phyloP scores from a whole-genome alignment of 176 grass and related monocot genomes.

The Canna indica region DNA sequence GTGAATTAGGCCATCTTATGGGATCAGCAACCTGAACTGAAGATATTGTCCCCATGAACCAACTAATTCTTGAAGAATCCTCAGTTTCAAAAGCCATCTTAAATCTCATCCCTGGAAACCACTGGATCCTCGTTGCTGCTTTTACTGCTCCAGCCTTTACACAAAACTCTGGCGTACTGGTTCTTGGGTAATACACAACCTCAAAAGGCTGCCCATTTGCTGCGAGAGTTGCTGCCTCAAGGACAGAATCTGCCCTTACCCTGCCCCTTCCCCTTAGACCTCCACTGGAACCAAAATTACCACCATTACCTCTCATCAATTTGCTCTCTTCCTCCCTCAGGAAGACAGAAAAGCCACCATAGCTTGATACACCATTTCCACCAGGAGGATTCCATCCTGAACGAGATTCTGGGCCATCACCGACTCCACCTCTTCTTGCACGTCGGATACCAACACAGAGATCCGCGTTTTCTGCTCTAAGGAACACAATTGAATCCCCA shows the following conservation, averaged over 20 bases:
- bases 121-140: constrained; percentile 48
- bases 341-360: constrained; percentile 22
- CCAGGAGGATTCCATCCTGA: constrained; percentile 2
- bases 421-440: constrained; percentile 42
- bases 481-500: constrained; percentile 86
- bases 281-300: not conserved
- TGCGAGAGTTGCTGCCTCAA: constrained; percentile 40
- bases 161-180: constrained; percentile 59
- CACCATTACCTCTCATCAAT: constrained; percentile 17
- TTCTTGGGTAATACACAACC: constrained; percentile 75
- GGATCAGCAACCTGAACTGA: constrained; percentile 49
- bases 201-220: constrained; percentile 52
- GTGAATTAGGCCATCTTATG: constrained; percentile 55
- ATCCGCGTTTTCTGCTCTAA: constrained; percentile 49
- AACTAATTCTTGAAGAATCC: constrained; percentile 94
- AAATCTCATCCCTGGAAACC: constrained; percentile 69
- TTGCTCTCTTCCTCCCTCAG: constrained; percentile 37
- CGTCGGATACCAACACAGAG: constrained; percentile 70
- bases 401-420: constrained; percentile 22
- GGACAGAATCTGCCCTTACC: constrained; percentile 52
- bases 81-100: constrained; percentile 98
- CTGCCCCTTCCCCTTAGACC: constrained; percentile 26
- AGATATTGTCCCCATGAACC: constrained; percentile 90
- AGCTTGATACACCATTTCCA: not conserved
- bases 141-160: constrained; percentile 44